Conservation (phyloP, 352 stramenopile species). For the Thalassiosira livingstoniorum region DNA sequence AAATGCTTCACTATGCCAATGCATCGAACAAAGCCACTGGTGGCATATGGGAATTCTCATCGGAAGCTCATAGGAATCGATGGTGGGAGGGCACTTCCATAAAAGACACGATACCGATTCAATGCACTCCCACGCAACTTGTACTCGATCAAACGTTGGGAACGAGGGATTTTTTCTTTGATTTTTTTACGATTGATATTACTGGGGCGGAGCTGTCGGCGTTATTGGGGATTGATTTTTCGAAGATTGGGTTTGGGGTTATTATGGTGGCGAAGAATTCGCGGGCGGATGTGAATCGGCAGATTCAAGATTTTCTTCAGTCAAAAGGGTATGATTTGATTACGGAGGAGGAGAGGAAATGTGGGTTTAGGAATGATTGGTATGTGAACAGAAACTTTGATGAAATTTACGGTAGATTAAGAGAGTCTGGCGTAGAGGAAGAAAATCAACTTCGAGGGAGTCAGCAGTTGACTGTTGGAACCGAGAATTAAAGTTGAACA, state of each 20-base stretch:
- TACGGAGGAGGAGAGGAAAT: slow-evolving; percentile 18
- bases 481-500: no score
- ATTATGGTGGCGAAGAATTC: slow-evolving; percentile 48
- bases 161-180: slow-evolving; percentile 51
- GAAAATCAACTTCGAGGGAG: slow-evolving; percentile 26
- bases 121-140: slow-evolving; percentile 47
- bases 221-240: slow-evolving; percentile 45
- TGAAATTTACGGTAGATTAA: slow-evolving; percentile 35
- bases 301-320: slow-evolving; percentile 40
- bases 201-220: slow-evolving; percentile 46
- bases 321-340: slow-evolving; percentile 42
- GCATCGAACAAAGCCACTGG: slow-evolving; percentile 13
- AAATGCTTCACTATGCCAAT: slow-evolving; percentile 45
- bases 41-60: slow-evolving; percentile 56
- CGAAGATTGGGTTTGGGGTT: slow-evolving; percentile 48
- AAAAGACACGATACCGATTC: slow-evolving; percentile 43
- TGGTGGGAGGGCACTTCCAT: slow-evolving; percentile 52
- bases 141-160: slow-evolving; percentile 48
- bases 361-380: slow-evolving; percentile 27
- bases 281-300: slow-evolving; percentile 36
- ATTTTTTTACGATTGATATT: slow-evolving; percentile 46
- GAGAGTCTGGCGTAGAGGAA: slow-evolving; percentile 14
- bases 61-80: slow-evolving; percentile 31
- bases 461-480: no score
- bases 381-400: slow-evolving; percentile 44